A percentile compares a stretch with the other conserved stretches of the same genome.
phyloP scores from a whole-genome alignment of 2,329 filamentous ascomycete species.

The Metarhizium guizhouense region DNA sequence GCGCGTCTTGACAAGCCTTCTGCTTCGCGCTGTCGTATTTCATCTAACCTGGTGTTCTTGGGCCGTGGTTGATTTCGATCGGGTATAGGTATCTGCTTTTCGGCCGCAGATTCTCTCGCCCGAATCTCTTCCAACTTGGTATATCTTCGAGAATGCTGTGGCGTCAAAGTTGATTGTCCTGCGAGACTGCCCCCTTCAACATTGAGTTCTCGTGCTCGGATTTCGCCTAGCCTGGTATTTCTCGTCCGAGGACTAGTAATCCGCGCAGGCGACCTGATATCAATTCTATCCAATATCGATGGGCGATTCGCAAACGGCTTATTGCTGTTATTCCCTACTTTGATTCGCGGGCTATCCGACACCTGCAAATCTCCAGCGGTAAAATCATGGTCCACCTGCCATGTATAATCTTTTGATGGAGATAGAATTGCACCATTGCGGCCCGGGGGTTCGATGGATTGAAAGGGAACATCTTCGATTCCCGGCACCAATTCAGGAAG shows the following conservation, averaged over 20 bases:
- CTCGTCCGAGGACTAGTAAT: conserved; percentile 20
- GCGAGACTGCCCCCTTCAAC: conserved; percentile 16
- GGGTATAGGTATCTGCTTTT: conserved; percentile 22
- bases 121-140: conserved; percentile 28
- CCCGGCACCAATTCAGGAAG: conserved; percentile 30
- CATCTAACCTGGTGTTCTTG: conserved; percentile 39
- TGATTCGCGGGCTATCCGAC: conserved; percentile 47
- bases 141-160: conserved; percentile 12
- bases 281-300: conserved; percentile 18
- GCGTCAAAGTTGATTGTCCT: background rate
- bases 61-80: conserved; percentile 19
- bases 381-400: conserved; percentile 50
- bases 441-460: conserved; percentile 21
- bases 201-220: conserved; percentile 32
- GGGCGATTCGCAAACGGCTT: conserved; percentile 27
- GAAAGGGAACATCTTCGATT: conserved; percentile 27
- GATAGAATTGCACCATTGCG: conserved; percentile 17
- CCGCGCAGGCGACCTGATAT: conserved; percentile 19
- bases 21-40: conserved; percentile 35
- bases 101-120: conserved; percentile 22
- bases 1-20: conserved; percentile 36
- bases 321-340: conserved; percentile 18
- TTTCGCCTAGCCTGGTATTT: conserved; percentile 37
- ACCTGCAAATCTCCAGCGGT: conserved; percentile 46
- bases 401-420: conserved; percentile 44